A percentile compares a stretch with the other conserved stretches of the same genome.
Conservation (phyloP, 345 rosid species). For the Leavenworthia alabamica region DNA sequence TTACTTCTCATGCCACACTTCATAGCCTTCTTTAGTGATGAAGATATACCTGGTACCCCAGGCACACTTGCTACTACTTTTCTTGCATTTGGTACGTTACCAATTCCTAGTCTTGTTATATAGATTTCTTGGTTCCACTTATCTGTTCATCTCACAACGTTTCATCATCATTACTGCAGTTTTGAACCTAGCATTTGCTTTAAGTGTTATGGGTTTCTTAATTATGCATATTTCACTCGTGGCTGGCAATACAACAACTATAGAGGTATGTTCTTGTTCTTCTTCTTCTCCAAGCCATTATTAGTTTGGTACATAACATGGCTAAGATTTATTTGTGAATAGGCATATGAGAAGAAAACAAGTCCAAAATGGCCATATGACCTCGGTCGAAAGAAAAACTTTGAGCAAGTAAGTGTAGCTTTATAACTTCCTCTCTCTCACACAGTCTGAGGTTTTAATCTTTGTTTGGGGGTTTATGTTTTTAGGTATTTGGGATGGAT, state of each 20-base stretch:
- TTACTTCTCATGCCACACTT: conserved; percentile 80
- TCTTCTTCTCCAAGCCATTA: too few relatives aligned
- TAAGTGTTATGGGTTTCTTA: conserved; percentile 87
- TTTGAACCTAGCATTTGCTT: conserved; percentile 84
- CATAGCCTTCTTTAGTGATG: conserved; percentile 88
- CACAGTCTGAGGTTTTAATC: conserved; percentile 34
- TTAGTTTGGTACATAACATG: too few relatives aligned
- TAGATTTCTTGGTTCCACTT: not conserved
- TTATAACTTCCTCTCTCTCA: conserved; percentile 1
- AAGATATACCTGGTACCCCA: conserved; percentile 91
- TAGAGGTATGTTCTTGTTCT: conserved; percentile 52
- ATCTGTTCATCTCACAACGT: not conserved
- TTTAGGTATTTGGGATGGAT: conserved; percentile 87
- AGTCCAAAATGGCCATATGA: conserved; percentile 90
- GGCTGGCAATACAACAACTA: conserved; percentile 83
- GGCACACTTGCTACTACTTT: conserved; percentile 95
- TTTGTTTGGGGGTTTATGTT: not conserved
- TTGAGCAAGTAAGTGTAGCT: conserved; percentile 79
- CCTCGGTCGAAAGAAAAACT: conserved; percentile 80
- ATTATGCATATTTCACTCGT: conserved; percentile 90
- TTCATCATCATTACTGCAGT: conserved; percentile 67
- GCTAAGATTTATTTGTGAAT: conserved; percentile 45
- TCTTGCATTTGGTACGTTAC: conserved; percentile 96
- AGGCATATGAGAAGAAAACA: conserved; percentile 98
- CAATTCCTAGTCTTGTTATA: conserved; percentile 17